Evolutionary conservation across 2,329 filamentous ascomycete genomes (phyloP), one percentile per base, ranked within the genome.

Genomic region (Chaetomium globosum): DNA sequence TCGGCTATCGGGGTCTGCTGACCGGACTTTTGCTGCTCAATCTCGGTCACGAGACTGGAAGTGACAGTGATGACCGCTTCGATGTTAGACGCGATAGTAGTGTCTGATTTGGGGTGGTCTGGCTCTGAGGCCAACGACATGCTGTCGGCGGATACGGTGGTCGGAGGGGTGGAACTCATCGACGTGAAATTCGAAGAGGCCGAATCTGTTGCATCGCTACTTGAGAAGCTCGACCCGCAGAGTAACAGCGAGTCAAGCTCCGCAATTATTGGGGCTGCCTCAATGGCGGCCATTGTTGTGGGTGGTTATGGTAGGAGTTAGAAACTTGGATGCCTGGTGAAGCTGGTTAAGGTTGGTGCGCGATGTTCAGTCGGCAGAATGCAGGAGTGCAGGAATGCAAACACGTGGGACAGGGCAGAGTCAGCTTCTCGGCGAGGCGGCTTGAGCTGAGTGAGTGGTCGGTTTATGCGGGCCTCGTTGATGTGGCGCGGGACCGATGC

Each of bases 111-210:
- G 46, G 66, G 65, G 9, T 65, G 48, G 26, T 70, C 71, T 4
- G 69, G 67, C 23, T 76, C 75, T 2, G 73, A 75, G 36, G 73
- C 71, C 3, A 75, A 69, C 57, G 73, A 75, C 63, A 73, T 71
- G 69, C 71, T 74, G 65, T 76, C 75, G 33, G 74, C 70, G 8
- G 72, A 73, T n/a, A 72, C 65, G 23, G 70, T 74, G 9, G 75
- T 76, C 13, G 74, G 75, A n/a, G 75, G 75, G 3, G 75, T 76
- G 4, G 74, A 74, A 59, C 68, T 74, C 51, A 73, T 39, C 1
- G 74, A 75, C 60, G 70, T 72, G 64, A 65, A 67, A 65, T 73
- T 71, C 9, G 74, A 75, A 23, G 71, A 72, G 39, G 62, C 58
- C 46, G 70, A 62, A 63, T 76, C 74, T 48, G 74, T 74, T 10